A percentile compares a stretch with the other conserved stretches of the same genome.
These are phyloP conservation scores for Colletotrichum chlorophyti DNA, from an alignment of 2,329 filamentous ascomycete species.

Conservation along the genomic window DNA sequence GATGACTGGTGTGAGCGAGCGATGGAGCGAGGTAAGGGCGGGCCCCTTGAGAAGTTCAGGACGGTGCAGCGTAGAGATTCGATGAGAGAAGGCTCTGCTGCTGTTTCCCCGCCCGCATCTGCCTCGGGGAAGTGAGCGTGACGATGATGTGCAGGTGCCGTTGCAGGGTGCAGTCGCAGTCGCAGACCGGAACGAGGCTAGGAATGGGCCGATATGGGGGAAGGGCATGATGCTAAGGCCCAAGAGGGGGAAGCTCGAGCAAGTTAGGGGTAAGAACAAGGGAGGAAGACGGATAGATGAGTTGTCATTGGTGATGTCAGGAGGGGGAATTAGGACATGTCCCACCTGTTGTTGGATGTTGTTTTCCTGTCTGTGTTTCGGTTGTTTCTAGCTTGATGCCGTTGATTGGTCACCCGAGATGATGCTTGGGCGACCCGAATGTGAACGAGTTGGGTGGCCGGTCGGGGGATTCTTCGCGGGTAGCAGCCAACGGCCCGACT, in stretches of 20 bases:
- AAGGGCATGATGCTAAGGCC: background rate
- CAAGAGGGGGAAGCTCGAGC: background rate
- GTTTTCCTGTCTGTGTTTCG: background rate
- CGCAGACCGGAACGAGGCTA: background rate
- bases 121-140: background rate
- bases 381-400: background rate
- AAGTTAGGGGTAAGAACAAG: background rate
- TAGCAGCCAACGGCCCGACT: conserved; percentile 26
- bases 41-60: background rate
- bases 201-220: background rate
- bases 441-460: background rate
- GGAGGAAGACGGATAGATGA: background rate
- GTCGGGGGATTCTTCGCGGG: background rate
- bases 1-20: conserved; percentile 17
- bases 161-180: too few relatives aligned
- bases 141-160: conserved; percentile 13
- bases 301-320: conserved; percentile 7
- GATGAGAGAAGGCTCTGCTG: background rate
- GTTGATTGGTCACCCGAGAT: background rate
- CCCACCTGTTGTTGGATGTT: too few relatives aligned
- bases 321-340: background rate
- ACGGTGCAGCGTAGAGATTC: too few relatives aligned
- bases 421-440: too few relatives aligned
- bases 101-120: conserved; percentile 9
- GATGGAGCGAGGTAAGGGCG: conserved; percentile 23